Evolutionary conservation across 257 asterid genomes (phyloP).

Genomic region (Agastache rugosa): DNA sequence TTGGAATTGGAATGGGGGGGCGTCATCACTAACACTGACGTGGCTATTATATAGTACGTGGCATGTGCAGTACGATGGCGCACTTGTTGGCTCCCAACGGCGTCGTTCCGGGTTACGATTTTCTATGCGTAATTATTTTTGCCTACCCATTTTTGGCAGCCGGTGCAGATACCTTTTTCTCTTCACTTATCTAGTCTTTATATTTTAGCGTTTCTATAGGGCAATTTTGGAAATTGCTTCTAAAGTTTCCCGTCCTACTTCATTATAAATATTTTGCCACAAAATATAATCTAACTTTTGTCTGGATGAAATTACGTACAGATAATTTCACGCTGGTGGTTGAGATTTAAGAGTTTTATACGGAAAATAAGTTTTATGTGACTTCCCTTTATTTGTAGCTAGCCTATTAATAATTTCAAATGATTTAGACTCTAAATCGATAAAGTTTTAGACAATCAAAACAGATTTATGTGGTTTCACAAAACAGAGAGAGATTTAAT

Average conservation of each 20-base stretch:
- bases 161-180: constrained; percentile 17
- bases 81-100: not conserved
- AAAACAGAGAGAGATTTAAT: too few species aligned
- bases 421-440: too few species aligned
- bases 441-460: too few species aligned
- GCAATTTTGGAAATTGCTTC: not conserved
- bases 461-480: too few species aligned
- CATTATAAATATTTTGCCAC: not conserved
- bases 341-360: not conserved
- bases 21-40: constrained; percentile 34
- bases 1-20: constrained; percentile 9
- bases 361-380: not conserved
- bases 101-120: constrained; percentile 35
- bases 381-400: not conserved
- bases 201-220: not conserved
- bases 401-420: too few species aligned
- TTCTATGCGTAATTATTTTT: constrained; percentile 21
- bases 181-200: not conserved
- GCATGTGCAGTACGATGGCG: constrained; percentile 33
- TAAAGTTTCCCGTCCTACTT: not conserved
- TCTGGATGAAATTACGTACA: not conserved
- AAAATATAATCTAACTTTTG: not conserved
- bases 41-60: constrained; percentile 42
- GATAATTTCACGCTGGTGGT: not conserved
- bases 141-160: constrained; percentile 31